Percentiles rank a stretch among this genome's conserved stretches.
These are phyloP conservation scores for Aureobasidium sp. DNA, from an alignment of 2,329 filamentous ascomycete genomes.

Conservation along the genomic window DNA sequence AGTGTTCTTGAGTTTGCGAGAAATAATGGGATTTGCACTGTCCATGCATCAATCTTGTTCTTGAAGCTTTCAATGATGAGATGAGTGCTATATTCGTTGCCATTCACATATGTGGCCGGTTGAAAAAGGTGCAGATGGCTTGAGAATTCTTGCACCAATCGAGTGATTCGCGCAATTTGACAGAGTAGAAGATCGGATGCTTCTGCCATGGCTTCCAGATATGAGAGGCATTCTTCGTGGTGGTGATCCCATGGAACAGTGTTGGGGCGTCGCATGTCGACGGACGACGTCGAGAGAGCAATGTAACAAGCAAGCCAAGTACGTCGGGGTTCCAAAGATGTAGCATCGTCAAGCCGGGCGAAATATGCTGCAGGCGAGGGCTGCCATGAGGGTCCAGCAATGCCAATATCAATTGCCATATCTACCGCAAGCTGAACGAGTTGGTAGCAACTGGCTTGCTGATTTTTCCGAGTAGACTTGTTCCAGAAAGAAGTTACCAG, in stretches of 20 bases:
- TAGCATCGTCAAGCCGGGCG: neutral
- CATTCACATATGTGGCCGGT: constrained; percentile 16
- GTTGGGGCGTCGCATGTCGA: constrained; percentile 20
- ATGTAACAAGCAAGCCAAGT: constrained; percentile 21
- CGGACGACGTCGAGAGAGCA: constrained; percentile 15
- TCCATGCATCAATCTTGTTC: constrained; percentile 23
- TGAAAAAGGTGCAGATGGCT: constrained; percentile 19
- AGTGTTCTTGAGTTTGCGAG: constrained; percentile 18
- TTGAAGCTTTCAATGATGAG: constrained; percentile 20
- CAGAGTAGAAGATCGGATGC: constrained; percentile 21
- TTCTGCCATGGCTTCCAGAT: constrained; percentile 19
- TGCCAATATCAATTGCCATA: constrained; percentile 1
- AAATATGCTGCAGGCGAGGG: constrained; percentile 2
- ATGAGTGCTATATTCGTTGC: constrained; percentile 20
- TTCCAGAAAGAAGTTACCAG: constrained; percentile 1
- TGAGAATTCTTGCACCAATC: constrained; percentile 22
- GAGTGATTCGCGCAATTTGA: constrained; percentile 23
- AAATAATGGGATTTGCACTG: constrained; percentile 20
- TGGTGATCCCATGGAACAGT: constrained; percentile 20
- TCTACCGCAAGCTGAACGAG: neutral
- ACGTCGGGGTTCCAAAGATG: constrained; percentile 15
- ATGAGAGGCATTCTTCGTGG: constrained; percentile 21
- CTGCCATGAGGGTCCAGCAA: neutral
- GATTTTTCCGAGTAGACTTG: neutral
- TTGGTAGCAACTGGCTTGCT: constrained; percentile 4